Base-by-base conservation (phyloP, 2,329 filamentous ascomycete species). In the Fusarium sp. region DNA sequence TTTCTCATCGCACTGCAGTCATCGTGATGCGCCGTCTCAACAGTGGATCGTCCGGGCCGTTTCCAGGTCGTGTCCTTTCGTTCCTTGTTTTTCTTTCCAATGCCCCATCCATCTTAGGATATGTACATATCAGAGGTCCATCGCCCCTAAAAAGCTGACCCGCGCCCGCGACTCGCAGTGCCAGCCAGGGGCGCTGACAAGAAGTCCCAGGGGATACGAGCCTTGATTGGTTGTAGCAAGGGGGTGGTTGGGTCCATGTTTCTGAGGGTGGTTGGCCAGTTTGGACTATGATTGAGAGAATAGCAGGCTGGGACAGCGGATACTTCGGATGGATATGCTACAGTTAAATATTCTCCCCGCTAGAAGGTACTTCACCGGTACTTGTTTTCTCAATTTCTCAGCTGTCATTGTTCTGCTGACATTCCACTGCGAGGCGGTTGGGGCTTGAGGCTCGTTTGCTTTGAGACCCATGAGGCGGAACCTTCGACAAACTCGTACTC, bases 41-140 rank as follows among this genome's bases (percentile, higher is more conserved):
- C 56, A 54, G 66, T 54, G 61, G 66, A 66, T 66, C 52, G 23
- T 48, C 65, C 65, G 65, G 50, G 39, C 50, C 59, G 66, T 68
- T 68, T 66, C 61, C 66, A 48, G 37, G 61, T 54, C 51, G 61
- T 63, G 52, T 52, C 57, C 56, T 61, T 52, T 66, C 61, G 51
- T 66, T 69, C 66, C 66, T 69, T 69, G 66, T 50, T 69, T 69
- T 63, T 18, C 27, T 51, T 50, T 45, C 18, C 46, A 42, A 48
- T 37, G 61, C 46, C 64, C 58, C 53, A 56, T 61, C 43, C 41
- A 51, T 49, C 48, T 56, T 27, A 46, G 48, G 47, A 50, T 53
- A n/a, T n/a, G n/a, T n/a, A n/a, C n/a, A n/a, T n/a, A 39, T 45
- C 37, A 68, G 55, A 62, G 61, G 49, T 17, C 61, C 45, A 63